A percentile compares a stretch with the other conserved stretches of the same genome.
Evolutionary conservation across 495 filamentous ascomycete species (phyloP).

Genomic region (Talaromyces ruber): DNA sequence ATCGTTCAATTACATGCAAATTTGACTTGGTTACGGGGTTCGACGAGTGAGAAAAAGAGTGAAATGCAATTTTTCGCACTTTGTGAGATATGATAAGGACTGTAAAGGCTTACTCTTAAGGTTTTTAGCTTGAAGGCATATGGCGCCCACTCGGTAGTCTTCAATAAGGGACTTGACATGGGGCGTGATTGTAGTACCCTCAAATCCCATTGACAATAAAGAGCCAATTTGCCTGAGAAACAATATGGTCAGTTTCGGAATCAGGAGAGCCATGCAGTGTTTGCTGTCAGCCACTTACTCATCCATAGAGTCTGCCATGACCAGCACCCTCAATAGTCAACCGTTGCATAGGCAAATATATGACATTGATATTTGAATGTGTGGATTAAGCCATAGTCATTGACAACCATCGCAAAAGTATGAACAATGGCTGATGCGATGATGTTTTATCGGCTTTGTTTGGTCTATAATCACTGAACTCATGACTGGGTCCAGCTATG

Average conservation of each 20-base stretch:
- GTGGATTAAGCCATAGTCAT: not conserved
- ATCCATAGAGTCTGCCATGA: not conserved
- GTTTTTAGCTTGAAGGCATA: conserved; percentile 2
- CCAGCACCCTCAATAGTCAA: not conserved
- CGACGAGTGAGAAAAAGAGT: not conserved
- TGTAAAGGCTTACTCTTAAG: not conserved
- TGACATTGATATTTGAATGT: not conserved
- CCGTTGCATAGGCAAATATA: not conserved
- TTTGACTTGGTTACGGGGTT: not conserved
- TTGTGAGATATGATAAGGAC: not conserved
- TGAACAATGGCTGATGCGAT: not conserved
- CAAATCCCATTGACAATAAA: conserved; percentile 2
- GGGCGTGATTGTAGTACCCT: conserved; percentile 5
- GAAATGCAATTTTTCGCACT: not conserved
- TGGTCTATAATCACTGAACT: not conserved
- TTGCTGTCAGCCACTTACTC: not conserved
- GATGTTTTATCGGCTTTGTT: not conserved
- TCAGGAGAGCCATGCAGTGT: not conserved
- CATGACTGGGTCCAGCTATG: not conserved
- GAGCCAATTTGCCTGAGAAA: not conserved
- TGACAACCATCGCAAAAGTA: not conserved
- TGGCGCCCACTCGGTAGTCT: not conserved
- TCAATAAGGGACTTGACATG: conserved; percentile 5
- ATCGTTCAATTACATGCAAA: not conserved
- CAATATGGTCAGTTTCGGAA: not conserved